phyloP scores from a whole-genome alignment of 805 yeast species.

The Cyberlindnera xishuangbannaensis region DNA sequence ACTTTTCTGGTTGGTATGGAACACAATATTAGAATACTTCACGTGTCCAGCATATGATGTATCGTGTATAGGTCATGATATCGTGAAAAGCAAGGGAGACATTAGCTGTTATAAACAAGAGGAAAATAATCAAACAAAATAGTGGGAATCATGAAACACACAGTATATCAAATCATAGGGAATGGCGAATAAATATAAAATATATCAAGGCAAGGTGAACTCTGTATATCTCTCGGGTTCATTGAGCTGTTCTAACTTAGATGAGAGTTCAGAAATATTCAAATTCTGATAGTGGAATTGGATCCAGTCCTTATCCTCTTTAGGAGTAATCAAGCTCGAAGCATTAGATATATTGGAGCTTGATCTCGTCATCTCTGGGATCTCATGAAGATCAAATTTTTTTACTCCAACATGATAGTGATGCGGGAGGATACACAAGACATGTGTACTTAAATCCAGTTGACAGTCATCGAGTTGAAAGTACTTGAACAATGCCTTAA shows the following conservation, averaged over 20 bases:
- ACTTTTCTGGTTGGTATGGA: no score
- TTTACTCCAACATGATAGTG: conserved; percentile 19
- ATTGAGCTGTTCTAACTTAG: conserved; percentile 14
- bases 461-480: conserved; percentile 14
- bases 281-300: conserved; percentile 15
- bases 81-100: no score
- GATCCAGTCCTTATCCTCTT: conserved; percentile 11
- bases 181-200: no score
- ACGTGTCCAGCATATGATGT: conserved; percentile 3
- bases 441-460: conserved; percentile 13
- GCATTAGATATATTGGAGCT: conserved; percentile 15
- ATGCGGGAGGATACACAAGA: conserved; percentile 21
- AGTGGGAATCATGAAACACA: background rate
- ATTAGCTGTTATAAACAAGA: no score
- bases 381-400: conserved; percentile 14
- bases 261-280: conserved; percentile 18
- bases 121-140: no score
- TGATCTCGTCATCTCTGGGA: conserved; percentile 22
- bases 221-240: no score
- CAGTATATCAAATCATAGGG: no score
- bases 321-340: conserved; percentile 10
- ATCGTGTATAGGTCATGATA: background rate
- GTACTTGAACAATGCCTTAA: conserved; percentile 21
- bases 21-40: no score
- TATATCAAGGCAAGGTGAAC: no score